Percentiles rank a stretch among this genome's conserved stretches.
Evolutionary conservation across 2,329 filamentous ascomycete species (phyloP).

Genomic region (Exserohilum turcica): DNA sequence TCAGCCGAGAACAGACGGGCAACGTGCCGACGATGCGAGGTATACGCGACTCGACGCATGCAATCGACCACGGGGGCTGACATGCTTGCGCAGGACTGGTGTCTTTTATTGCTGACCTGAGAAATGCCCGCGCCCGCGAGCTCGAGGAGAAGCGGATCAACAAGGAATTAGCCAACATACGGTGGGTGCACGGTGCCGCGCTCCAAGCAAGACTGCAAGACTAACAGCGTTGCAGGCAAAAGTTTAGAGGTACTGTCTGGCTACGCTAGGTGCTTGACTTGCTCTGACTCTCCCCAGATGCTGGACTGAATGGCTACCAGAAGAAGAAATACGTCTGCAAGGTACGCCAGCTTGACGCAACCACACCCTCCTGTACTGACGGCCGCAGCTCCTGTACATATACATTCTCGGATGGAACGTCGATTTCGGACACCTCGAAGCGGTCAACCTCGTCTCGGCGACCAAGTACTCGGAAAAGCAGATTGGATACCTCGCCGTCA

Average conservation of each 20-base stretch:
- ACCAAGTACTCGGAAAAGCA: slow-evolving; percentile 99
- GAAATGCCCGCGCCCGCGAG: slow-evolving; percentile 93
- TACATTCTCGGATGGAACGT: slow-evolving; percentile 99
- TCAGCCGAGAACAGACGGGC: slow-evolving; percentile 50
- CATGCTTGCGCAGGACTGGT: slow-evolving; percentile 68
- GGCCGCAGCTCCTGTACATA: slow-evolving; percentile 80
- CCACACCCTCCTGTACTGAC: slow-evolving; percentile 12
- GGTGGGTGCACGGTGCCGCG: slow-evolving; percentile 55
- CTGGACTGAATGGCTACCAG: slow-evolving; percentile 91
- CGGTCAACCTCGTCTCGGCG: slow-evolving; percentile 95
- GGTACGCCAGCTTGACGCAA: slow-evolving; percentile 47
- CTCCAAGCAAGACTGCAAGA: slow-evolving; percentile 11
- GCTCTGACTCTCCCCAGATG: slow-evolving; percentile 59
- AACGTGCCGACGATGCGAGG: slow-evolving; percentile 52
- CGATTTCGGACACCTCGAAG: slow-evolving; percentile 97
- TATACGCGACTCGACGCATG: slow-evolving; percentile 14
- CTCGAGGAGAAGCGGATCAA: slow-evolving; percentile 99
- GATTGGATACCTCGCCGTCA: slow-evolving; percentile 97
- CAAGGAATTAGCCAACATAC: slow-evolving; percentile 98
- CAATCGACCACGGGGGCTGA: slow-evolving; percentile 14
- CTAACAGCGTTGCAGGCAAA: slow-evolving; percentile 65
- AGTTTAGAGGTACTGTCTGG: slow-evolving; percentile 75
- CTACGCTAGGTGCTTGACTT: slow-evolving; percentile 4
- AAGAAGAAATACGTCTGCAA: slow-evolving; percentile 99
- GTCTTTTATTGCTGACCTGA: slow-evolving; percentile 95